These are phyloP conservation scores for Mycena kentingensis DNA, from an alignment of 768 basidiomycete genomes.

Conservation along the genomic window DNA sequence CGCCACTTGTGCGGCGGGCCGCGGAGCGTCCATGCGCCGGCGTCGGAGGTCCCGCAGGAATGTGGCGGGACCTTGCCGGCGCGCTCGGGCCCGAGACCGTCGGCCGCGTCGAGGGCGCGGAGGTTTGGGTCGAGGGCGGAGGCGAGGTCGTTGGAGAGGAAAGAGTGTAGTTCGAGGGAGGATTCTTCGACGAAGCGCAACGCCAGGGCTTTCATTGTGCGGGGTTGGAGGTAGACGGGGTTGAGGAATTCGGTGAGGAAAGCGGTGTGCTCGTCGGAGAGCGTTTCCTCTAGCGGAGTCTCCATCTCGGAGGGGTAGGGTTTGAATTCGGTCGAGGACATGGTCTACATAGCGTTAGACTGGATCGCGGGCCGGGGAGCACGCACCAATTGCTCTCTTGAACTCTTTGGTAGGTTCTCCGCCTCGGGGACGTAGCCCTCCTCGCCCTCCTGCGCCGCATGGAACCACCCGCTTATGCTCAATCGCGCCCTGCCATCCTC, in stretches of 20 bases:
- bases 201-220: conserved; percentile 79
- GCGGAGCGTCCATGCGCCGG: conserved; percentile 65
- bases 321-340: conserved; percentile 62
- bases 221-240: conserved; percentile 83
- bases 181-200: conserved; percentile 84
- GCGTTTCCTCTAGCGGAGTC: conserved; percentile 49
- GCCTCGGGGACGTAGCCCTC: conserved; percentile 72
- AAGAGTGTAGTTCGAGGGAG: conserved; percentile 84
- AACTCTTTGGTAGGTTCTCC: conserved; percentile 62
- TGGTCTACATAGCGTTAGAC: conserved; percentile 44
- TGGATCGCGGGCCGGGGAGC: conserved; percentile 6
- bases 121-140: conserved; percentile 65
- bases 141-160: conserved; percentile 73
- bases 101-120: conserved; percentile 60
- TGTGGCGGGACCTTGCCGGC: conserved; percentile 64
- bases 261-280: conserved; percentile 59
- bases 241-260: conserved; percentile 88
- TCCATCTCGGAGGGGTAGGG: conserved; percentile 50
- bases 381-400: conserved; percentile 89
- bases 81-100: conserved; percentile 62
- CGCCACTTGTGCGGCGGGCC: conserved; percentile 97
- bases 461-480: conserved; percentile 97
- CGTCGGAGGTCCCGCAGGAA: conserved; percentile 54
- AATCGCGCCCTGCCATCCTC: conserved; percentile 73
- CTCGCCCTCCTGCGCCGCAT: conserved; percentile 87